Base-by-base conservation (phyloP, 768 basidiomycete genomes). In the Russula vinacea region DNA sequence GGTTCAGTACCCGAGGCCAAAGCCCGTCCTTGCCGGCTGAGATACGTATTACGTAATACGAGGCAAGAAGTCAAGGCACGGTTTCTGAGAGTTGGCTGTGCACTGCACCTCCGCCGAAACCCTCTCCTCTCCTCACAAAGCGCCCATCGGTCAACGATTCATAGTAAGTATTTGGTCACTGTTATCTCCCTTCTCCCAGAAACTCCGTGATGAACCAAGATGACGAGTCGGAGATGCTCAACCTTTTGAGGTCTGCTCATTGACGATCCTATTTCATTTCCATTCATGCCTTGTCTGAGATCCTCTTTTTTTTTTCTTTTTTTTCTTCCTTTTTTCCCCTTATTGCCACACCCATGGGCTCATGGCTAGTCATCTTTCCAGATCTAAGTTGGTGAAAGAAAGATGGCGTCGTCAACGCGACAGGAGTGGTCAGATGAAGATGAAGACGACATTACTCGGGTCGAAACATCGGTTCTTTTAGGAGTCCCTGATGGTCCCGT, bases 251-350 rank as follows among this genome's bases (percentile, higher is more conserved):
- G 71, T 54, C 16, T 70, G 68, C 69, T 68, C 78, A 66, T 72
- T 88, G 90, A 91, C 83, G 90, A 92, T 70, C 78, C 64, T 74
- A 73, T 75, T 77, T 71, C 79, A 78, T 89, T 54, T 89, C 91
- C 90, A 93, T 94, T 94, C 92, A 94, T 93, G 92, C 90, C 80
- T 87, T 80, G 2, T 78, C 92, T 93, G 92, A 92, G 92, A 92
- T 76, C 71, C 70, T 47, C 13, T 42, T 32, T 24, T 73, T 60
- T 71, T 33, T 62, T 63, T 60, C 29, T 29, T 5, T 29, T 70
- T 55, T 69, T 66, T 67, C n/a, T 62, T 53, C 35, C 16, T 54
- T 62, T 66, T 50, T 39, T 61, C 68, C 33, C 33, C n/a, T n/a
- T n/a, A 33, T 37, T n/a, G 33, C 16, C 17, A 17, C 10, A 26